These are phyloP conservation scores for Aspergillus floridensis DNA, from an alignment of 2,329 filamentous ascomycete species.

Conservation along the genomic window DNA sequence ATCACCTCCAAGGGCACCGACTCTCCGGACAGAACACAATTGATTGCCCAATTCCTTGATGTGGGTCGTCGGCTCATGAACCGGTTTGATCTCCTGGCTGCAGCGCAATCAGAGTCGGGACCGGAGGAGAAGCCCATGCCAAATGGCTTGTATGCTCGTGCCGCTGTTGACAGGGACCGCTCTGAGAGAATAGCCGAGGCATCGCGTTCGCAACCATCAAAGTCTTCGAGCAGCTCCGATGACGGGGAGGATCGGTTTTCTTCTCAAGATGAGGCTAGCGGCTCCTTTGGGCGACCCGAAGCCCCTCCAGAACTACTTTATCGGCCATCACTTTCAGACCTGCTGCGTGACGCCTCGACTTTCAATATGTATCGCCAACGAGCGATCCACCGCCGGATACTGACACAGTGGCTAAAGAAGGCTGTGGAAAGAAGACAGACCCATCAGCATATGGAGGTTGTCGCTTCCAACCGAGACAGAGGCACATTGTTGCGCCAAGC, in stretches of 20 bases:
- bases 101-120: conserved; percentile 11
- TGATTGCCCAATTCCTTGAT: conserved; percentile 40
- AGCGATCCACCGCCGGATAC: conserved; percentile 36
- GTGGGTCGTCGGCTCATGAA: conserved; percentile 38
- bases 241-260: conserved; percentile 21
- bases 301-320: conserved; percentile 44
- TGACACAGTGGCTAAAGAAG: conserved; percentile 50
- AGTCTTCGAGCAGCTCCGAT: conserved; percentile 19
- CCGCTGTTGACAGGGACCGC: conserved; percentile 30
- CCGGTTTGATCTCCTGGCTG: conserved; percentile 29
- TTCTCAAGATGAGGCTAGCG: conserved; percentile 23
- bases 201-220: conserved; percentile 13
- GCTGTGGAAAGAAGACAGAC: conserved; percentile 39
- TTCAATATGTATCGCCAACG: conserved; percentile 46
- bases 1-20: conserved; percentile 13
- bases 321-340: conserved; percentile 50
- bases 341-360: conserved; percentile 51
- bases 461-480: conserved; percentile 52
- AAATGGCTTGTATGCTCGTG: conserved; percentile 28
- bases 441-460: conserved; percentile 39
- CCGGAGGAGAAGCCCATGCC: conserved; percentile 16
- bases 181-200: conserved; percentile 28
- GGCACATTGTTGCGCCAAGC: conserved; percentile 52
- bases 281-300: conserved; percentile 26
- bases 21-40: conserved; percentile 35